A percentile compares a stretch with the other conserved stretches of the same genome.
phyloP scores from a whole-genome alignment of 495 filamentous ascomycete species.

The Neurospora sp. region DNA sequence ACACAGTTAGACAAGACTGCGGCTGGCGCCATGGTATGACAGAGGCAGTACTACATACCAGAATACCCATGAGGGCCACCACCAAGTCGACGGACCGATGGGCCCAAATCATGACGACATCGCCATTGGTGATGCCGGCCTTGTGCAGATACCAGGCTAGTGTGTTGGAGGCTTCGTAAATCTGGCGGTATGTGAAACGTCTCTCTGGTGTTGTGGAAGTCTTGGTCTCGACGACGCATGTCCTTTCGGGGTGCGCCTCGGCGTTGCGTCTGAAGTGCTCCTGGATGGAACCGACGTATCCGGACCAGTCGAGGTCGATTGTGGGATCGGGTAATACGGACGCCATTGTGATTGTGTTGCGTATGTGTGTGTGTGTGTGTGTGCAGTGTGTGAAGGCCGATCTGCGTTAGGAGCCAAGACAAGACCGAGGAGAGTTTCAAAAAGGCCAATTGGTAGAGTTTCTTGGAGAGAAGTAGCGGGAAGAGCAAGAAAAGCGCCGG shows the following conservation, averaged over 20 bases:
- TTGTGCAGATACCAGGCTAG: constrained; percentile 68
- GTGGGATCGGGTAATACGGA: constrained; percentile 59
- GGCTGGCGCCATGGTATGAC: not conserved
- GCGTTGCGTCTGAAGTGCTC: constrained; percentile 48
- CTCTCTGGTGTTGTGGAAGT: constrained; percentile 47
- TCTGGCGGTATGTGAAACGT: constrained; percentile 77
- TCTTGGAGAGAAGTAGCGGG: not conserved
- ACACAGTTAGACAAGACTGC: not conserved
- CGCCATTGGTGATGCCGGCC: constrained; percentile 63
- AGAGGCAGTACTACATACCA: constrained; percentile 18
- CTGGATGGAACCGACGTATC: constrained; percentile 51
- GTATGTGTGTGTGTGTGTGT: not conserved
- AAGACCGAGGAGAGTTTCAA: not conserved
- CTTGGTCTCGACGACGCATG: constrained; percentile 77
- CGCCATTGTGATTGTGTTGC: not conserved
- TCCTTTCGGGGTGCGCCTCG: constrained; percentile 58
- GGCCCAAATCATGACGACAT: constrained; percentile 91
- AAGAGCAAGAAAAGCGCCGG: not conserved
- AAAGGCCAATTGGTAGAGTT: not conserved
- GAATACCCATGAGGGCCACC: constrained; percentile 51
- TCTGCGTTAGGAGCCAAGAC: not conserved
- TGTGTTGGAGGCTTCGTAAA: constrained; percentile 74
- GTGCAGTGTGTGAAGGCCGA: not conserved
- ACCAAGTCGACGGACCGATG: constrained; percentile 70
- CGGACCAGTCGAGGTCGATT: constrained; percentile 68